Evolutionary conservation across 208 protist species (phyloP).

Genomic region (Leishmania tropica): DNA sequence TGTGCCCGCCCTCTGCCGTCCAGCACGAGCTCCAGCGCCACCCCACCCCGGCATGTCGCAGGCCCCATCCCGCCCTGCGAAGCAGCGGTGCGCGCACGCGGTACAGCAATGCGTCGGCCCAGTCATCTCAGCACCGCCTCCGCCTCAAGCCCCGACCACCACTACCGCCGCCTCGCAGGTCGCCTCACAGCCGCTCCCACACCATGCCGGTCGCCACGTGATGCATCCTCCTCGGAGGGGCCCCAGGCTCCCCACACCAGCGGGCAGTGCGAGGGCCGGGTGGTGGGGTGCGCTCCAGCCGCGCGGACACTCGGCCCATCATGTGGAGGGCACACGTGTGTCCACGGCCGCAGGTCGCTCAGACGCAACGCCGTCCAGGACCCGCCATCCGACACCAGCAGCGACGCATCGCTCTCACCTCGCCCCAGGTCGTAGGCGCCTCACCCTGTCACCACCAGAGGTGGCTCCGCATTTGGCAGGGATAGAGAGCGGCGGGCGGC

Average conservation of each 20-base stretch:
- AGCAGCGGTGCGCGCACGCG: not conserved
- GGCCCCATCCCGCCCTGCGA: not conserved
- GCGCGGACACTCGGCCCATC: not conserved
- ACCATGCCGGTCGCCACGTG: not conserved
- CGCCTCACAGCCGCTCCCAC: not conserved
- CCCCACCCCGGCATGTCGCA: not conserved
- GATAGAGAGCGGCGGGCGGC: too few species aligned
- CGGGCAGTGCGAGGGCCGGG: not conserved
- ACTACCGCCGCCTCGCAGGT: not conserved
- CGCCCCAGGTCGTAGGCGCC: not conserved
- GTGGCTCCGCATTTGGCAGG: too few species aligned
- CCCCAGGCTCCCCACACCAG: not conserved
- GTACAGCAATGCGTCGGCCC: not conserved
- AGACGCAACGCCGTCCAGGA: not conserved
- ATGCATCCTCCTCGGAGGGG: too few species aligned
- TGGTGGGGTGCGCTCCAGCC: not conserved
- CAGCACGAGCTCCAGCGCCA: not conserved
- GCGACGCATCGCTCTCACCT: not conserved
- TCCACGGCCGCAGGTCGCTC: not conserved
- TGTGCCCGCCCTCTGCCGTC: not conserved
- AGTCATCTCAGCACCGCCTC: not conserved
- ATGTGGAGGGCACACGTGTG: not conserved
- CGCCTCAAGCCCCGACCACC: not conserved
- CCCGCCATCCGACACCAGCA: not conserved
- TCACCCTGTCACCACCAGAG: not conserved